Evolutionary conservation across 2,329 filamentous ascomycete genomes (phyloP).

Genomic region (Tolypocladium ovalisporum): DNA sequence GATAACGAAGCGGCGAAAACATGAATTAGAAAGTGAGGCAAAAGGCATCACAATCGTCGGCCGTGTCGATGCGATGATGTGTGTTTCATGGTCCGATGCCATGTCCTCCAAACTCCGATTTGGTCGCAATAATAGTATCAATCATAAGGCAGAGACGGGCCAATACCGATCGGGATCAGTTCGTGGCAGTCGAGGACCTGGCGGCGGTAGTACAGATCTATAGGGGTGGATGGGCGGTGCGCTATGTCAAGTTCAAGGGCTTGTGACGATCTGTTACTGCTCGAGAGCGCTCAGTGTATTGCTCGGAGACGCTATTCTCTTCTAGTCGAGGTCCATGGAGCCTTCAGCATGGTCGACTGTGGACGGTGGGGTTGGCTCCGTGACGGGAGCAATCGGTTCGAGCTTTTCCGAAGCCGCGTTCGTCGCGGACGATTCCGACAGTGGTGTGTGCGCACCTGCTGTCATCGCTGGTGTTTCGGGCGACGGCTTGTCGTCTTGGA

Average conservation of each 20-base stretch:
- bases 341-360: conserved; percentile 27
- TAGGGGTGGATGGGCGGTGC: background rate
- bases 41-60: background rate
- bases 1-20: background rate
- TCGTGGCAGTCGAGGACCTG: background rate
- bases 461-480: conserved; percentile 8
- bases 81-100: background rate
- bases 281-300: background rate
- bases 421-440: conserved; percentile 11
- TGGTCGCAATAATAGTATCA: background rate
- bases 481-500: conserved; percentile 19
- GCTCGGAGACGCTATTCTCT: background rate
- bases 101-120: background rate
- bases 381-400: conserved; percentile 16
- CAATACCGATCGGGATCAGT: background rate
- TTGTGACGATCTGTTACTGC: background rate
- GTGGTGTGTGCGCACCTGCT: conserved; percentile 13
- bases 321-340: conserved; percentile 28
- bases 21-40: background rate
- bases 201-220: background rate
- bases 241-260: background rate
- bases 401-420: conserved; percentile 16
- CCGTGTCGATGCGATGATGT: background rate
- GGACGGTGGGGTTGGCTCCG: conserved; percentile 27
- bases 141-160: background rate